Percentiles rank a stretch among this genome's conserved stretches.
phyloP scores from a whole-genome alignment of 495 filamentous ascomycete genomes.

The Durotheca rogersii region DNA sequence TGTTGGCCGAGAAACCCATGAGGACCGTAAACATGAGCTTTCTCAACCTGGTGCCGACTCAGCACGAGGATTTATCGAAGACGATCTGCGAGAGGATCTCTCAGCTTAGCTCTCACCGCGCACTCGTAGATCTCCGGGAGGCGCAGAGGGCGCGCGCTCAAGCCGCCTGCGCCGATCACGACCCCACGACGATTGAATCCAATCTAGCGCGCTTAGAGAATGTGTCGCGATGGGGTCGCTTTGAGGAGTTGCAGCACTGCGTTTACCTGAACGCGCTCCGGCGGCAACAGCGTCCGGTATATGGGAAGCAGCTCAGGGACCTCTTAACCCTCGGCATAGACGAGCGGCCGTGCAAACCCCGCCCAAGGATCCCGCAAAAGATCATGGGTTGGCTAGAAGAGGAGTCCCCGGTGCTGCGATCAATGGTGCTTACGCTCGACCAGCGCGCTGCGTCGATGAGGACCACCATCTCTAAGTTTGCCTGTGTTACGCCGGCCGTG shows the following conservation, averaged over 20 bases:
- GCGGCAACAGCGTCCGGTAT: conserved; percentile 77
- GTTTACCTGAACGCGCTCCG: conserved; percentile 80
- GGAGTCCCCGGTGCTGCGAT: conserved; percentile 64
- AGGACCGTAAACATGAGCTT: conserved; percentile 69
- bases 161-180: conserved; percentile 60
- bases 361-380: conserved; percentile 53
- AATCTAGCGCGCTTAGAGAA: conserved; percentile 73
- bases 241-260: conserved; percentile 76
- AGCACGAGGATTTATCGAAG: conserved; percentile 65
- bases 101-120: conserved; percentile 62
- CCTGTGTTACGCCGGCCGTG: conserved; percentile 85
- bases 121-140: conserved; percentile 62
- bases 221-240: conserved; percentile 64
- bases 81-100: conserved; percentile 61
- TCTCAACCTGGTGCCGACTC: conserved; percentile 76
- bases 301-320: conserved; percentile 72
- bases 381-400: conserved; percentile 73
- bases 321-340: conserved; percentile 63
- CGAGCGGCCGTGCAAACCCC: conserved; percentile 53
- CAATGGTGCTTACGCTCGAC: conserved; percentile 71
- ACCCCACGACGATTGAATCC: conserved; percentile 62
- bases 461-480: conserved; percentile 79
- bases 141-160: conserved; percentile 62
- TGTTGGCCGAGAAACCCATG: conserved; percentile 67
- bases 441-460: conserved; percentile 70